A percentile compares a stretch with the other conserved stretches of the same genome.
These are phyloP conservation scores for Staphylotrichum tortipilum DNA, from an alignment of 495 filamentous ascomycete species.

Conservation along the genomic window DNA sequence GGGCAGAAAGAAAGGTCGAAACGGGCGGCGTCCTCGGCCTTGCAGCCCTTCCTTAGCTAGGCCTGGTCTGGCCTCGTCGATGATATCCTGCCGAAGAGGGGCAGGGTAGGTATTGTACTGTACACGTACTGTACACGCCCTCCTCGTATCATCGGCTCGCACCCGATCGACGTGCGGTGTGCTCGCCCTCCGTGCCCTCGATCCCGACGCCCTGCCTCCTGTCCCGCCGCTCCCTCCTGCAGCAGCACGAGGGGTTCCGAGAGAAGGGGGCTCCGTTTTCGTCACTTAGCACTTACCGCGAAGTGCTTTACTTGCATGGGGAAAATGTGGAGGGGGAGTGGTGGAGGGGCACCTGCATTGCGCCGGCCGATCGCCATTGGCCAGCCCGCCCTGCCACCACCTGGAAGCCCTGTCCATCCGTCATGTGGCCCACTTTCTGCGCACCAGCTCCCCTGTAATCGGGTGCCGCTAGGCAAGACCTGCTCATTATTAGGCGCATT, in stretches of 20 bases:
- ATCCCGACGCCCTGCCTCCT: background rate
- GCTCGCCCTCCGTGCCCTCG: background rate
- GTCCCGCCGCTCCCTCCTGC: background rate
- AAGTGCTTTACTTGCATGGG: slow-evolving; percentile 25
- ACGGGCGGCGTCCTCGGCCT: background rate
- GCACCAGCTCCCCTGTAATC: slow-evolving; percentile 16
- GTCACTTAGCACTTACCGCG: slow-evolving; percentile 7
- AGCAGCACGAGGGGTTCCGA: background rate
- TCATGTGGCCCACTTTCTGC: slow-evolving; percentile 27
- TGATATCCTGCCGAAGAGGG: too few relatives aligned
- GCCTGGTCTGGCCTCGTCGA: background rate
- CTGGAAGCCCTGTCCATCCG: slow-evolving; percentile 12
- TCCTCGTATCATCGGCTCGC: background rate
- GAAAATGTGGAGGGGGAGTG: slow-evolving; percentile 5
- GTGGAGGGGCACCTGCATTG: slow-evolving; percentile 11
- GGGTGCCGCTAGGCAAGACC: background rate
- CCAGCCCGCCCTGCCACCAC: slow-evolving; percentile 5
- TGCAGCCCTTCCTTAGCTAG: background rate
- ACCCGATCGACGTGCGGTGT: background rate
- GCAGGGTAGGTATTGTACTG: background rate
- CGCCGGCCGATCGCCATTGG: slow-evolving; percentile 11
- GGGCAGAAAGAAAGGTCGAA: slow-evolving; percentile 5
- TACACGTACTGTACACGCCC: background rate
- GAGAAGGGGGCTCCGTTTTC: slow-evolving; percentile 3
- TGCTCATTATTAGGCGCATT: slow-evolving; percentile 32